Conservation (phyloP, 2,329 filamentous ascomycete genomes). For the Hypoxylon sp. region DNA sequence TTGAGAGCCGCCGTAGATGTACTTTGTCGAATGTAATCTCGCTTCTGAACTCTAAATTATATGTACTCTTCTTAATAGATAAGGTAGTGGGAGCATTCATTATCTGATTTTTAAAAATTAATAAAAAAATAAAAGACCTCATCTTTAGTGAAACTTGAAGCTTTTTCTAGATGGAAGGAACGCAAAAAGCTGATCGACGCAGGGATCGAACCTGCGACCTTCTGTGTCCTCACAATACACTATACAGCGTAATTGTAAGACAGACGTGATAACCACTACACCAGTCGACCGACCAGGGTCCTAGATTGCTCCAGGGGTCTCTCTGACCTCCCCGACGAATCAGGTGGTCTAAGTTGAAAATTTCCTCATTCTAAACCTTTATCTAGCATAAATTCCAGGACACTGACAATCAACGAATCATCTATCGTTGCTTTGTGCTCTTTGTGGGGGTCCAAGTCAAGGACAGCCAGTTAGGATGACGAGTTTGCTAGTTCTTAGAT, state of each 20-base stretch:
- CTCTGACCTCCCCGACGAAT: conserved; percentile 1
- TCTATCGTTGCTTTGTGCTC: neutral
- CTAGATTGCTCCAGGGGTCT: neutral
- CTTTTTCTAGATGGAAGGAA: neutral
- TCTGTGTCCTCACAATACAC: conserved; percentile 43
- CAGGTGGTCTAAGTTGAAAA: neutral
- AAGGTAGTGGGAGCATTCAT: neutral
- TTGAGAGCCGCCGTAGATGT: neutral
- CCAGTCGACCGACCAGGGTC: conserved; percentile 39
- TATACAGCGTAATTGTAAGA: conserved; percentile 39
- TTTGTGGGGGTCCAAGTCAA: too few relatives aligned
- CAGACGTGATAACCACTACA: conserved; percentile 49
- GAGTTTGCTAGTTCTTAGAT: neutral
- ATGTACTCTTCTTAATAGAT: too few relatives aligned
- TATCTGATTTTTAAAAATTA: neutral
- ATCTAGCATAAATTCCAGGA: too few relatives aligned
- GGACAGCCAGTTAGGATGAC: neutral
- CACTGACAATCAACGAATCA: neutral
- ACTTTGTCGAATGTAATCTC: neutral
- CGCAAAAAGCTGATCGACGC: conserved; percentile 44
- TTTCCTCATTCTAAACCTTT: neutral
- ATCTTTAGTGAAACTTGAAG: neutral
- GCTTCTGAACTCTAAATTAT: neutral
- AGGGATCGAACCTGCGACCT: conserved; percentile 50
- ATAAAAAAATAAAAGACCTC: conserved; percentile 11